These are phyloP conservation scores for Raphanus sativus DNA, from an alignment of 345 rosid genomes.

Conservation along the genomic window DNA sequence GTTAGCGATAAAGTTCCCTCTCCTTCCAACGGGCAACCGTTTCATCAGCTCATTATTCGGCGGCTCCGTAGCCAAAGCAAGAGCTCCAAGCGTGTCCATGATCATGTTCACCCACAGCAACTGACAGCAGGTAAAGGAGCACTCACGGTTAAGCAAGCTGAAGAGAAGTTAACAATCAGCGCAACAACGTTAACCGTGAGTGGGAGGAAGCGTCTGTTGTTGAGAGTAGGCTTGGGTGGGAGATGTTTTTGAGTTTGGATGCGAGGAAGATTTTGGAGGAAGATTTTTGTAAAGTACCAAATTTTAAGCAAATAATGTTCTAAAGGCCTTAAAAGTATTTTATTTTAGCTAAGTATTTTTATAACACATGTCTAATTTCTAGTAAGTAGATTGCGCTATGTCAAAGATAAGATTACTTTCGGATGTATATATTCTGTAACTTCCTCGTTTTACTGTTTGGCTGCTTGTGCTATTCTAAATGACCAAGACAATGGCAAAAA, in stretches of 20 bases:
- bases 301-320: too few relatives aligned
- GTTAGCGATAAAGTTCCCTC: conserved; percentile 75
- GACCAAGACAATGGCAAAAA: background rate
- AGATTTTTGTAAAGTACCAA: background rate
- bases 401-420: background rate
- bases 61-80: conserved; percentile 84
- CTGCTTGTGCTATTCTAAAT: background rate
- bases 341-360: background rate
- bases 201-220: conserved; percentile 89
- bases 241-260: conserved; percentile 62
- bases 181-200: conserved; percentile 90
- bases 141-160: conserved; percentile 87
- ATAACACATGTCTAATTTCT: background rate
- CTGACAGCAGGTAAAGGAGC: conserved; percentile 84
- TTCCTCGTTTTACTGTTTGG: background rate
- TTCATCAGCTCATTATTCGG: conserved; percentile 71
- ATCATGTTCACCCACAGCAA: conserved; percentile 89
- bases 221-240: conserved; percentile 48
- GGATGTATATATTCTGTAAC: background rate
- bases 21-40: conserved; percentile 62
- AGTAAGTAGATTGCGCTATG: background rate
- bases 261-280: conserved; percentile 34
- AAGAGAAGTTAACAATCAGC: conserved; percentile 77
- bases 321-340: too few relatives aligned
- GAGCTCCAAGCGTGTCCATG: conserved; percentile 87